Evolutionary conservation across 495 filamentous ascomycete species (phyloP).

Genomic region (Penicillium paradoxum): DNA sequence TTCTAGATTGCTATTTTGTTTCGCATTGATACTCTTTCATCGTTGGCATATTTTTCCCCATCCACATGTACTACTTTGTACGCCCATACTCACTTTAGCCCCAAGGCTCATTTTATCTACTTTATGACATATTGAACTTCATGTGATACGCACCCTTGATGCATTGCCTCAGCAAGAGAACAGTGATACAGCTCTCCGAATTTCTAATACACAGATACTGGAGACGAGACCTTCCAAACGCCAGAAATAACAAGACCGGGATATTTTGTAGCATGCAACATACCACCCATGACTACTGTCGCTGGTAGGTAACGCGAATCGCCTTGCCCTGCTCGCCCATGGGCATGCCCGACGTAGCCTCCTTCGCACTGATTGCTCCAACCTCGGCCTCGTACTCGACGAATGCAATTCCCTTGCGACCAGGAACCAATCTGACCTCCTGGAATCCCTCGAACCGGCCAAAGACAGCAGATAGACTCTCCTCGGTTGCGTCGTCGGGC

Average conservation of each 20-base stretch:
- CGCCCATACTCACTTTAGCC: constrained; percentile 5
- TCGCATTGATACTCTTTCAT: constrained; percentile 8
- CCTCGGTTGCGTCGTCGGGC: constrained; percentile 79
- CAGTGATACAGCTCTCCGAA: constrained; percentile 13
- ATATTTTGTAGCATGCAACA: constrained; percentile 15
- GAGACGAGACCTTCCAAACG: constrained; percentile 31
- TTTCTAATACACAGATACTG: constrained; percentile 18
- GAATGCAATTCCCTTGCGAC: constrained; percentile 85
- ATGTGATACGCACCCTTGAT: constrained; percentile 4
- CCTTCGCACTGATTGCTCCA: constrained; percentile 91
- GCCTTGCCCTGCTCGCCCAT: constrained; percentile 65
- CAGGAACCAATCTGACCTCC: constrained; percentile 85
- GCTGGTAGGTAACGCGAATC: constrained; percentile 86
- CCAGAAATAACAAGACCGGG: constrained; percentile 21
- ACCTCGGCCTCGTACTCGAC: constrained; percentile 91
- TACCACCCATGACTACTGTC: constrained; percentile 52
- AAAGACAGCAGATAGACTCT: constrained; percentile 75
- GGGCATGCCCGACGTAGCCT: constrained; percentile 85
- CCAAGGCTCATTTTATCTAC: constrained; percentile 3
- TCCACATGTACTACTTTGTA: constrained; percentile 22
- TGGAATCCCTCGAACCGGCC: constrained; percentile 88
- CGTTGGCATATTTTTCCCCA: constrained; percentile 16
- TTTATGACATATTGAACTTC: constrained; percentile 9
- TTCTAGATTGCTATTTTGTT: constrained; percentile 53
- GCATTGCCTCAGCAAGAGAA: constrained; percentile 1